Conservation (phyloP, 768 basidiomycete species). For the Tulasnella sp. region DNA sequence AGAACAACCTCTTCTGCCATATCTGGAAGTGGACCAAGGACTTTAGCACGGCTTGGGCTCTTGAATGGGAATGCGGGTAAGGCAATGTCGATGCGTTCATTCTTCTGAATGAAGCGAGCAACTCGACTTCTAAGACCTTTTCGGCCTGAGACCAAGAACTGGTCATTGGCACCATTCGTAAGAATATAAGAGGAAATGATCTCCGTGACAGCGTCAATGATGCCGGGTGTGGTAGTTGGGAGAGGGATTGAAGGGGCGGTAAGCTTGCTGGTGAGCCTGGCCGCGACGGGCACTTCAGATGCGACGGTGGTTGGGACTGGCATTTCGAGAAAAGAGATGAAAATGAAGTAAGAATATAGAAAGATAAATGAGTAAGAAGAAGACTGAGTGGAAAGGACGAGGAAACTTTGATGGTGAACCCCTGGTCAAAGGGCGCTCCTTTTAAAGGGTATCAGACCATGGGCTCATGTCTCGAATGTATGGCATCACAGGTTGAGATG, state of each 20-base stretch:
- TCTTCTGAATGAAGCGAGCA: background rate
- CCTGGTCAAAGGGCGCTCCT: too few species aligned
- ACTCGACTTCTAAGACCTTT: background rate
- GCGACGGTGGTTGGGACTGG: too few species aligned
- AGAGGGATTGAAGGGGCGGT: background rate
- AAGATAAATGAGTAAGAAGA: too few species aligned
- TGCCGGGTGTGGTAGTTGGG: background rate
- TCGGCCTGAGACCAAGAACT: background rate
- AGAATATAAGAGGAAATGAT: background rate
- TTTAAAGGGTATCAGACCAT: too few species aligned
- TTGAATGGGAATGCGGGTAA: slow-evolving; percentile 1
- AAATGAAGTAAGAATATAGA: too few species aligned
- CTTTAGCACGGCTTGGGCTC: background rate
- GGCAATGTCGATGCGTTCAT: background rate
- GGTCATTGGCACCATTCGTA: background rate
- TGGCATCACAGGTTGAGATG: too few species aligned
- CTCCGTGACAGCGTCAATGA: background rate
- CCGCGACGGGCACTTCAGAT: too few species aligned
- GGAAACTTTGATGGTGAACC: too few species aligned
- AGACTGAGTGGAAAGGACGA: too few species aligned
- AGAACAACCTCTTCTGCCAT: slow-evolving; percentile 2
- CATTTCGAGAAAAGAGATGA: too few species aligned
- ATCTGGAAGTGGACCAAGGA: background rate
- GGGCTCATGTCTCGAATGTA: too few species aligned
- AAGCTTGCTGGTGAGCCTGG: too few species aligned